Evolutionary conservation across 2,329 filamentous ascomycete genomes (phyloP).

Genomic region (Parascedosporium putredinis): DNA sequence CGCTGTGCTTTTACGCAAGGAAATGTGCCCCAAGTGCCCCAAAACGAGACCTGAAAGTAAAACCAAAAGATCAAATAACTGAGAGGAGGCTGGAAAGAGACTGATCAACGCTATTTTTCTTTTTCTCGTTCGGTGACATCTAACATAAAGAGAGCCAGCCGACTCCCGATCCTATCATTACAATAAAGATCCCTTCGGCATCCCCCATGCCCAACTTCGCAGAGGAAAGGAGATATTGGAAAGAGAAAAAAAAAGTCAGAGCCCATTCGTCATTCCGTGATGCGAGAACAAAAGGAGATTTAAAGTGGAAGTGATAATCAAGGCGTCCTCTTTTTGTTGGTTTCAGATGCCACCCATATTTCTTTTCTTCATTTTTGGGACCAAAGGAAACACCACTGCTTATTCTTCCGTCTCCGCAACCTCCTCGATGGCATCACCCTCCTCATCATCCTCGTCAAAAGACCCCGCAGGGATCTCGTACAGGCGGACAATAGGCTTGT

Average conservation of each 20-base stretch:
- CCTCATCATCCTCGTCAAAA: conserved; percentile 83
- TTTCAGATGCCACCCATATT: neutral
- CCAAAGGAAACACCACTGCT: neutral
- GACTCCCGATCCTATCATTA: conserved; percentile 9
- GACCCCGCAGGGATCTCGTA: conserved; percentile 83
- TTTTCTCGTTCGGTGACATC: neutral
- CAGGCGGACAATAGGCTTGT: conserved; percentile 87
- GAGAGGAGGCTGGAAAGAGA: too few species aligned
- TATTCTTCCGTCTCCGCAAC: conserved; percentile 31
- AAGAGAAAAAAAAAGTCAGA: neutral
- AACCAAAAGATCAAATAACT: too few species aligned
- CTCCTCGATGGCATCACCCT: conserved; percentile 43
- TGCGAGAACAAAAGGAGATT: neutral
- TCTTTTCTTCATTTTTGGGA: neutral
- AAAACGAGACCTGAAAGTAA: too few species aligned
- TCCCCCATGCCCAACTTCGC: conserved; percentile 4
- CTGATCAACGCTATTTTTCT: conserved; percentile 1
- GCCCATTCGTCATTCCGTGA: neutral
- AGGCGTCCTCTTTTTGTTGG: neutral
- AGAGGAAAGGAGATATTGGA: too few species aligned
- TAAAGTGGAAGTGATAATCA: neutral
- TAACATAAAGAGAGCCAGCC: conserved; percentile 8
- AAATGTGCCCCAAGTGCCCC: too few species aligned
- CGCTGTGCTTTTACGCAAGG: too few species aligned
- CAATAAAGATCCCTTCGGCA: conserved; percentile 4